Evolutionary conservation across 345 rosid species (phyloP).

Genomic region (Leavenworthia alabamica): DNA sequence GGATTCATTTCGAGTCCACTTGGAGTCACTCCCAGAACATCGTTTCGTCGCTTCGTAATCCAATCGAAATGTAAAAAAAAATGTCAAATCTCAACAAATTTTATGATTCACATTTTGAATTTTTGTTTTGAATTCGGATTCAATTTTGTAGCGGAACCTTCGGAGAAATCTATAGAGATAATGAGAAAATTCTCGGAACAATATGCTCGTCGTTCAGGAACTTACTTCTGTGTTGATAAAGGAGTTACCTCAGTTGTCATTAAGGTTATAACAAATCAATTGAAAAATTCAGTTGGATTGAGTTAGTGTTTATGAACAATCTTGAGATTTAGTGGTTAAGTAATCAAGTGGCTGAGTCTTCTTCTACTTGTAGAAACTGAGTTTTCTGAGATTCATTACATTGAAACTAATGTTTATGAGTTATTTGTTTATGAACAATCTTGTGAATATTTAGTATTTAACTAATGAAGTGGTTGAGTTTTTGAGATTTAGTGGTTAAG

Average conservation of each 20-base stretch:
- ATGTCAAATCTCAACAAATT: neutral
- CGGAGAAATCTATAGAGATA: constrained; percentile 79
- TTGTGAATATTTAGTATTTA: too few relatives aligned
- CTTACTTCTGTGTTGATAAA: constrained; percentile 88
- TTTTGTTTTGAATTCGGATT: neutral
- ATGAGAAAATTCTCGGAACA: constrained; percentile 99
- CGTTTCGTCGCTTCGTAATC: constrained; percentile 36
- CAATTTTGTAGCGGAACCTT: constrained; percentile 55
- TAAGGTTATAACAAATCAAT: constrained; percentile 49
- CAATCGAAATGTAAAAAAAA: constrained; percentile 40
- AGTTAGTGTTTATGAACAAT: neutral
- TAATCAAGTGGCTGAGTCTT: too few relatives aligned
- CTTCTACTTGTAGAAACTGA: neutral
- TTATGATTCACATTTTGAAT: neutral
- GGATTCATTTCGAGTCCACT: constrained; percentile 37
- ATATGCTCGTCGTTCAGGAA: constrained; percentile 88
- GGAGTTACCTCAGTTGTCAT: constrained; percentile 93
- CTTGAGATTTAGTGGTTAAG: neutral
- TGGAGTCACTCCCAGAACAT: constrained; percentile 31
- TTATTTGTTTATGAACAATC: neutral
- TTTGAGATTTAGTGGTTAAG: neutral
- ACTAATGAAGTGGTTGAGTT: too few relatives aligned
- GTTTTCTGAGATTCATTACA: neutral
- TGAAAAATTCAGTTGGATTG: neutral
- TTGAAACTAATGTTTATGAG: too few relatives aligned